Conservation (phyloP, 2,329 filamentous ascomycete genomes). For the Tolypocladium album region DNA sequence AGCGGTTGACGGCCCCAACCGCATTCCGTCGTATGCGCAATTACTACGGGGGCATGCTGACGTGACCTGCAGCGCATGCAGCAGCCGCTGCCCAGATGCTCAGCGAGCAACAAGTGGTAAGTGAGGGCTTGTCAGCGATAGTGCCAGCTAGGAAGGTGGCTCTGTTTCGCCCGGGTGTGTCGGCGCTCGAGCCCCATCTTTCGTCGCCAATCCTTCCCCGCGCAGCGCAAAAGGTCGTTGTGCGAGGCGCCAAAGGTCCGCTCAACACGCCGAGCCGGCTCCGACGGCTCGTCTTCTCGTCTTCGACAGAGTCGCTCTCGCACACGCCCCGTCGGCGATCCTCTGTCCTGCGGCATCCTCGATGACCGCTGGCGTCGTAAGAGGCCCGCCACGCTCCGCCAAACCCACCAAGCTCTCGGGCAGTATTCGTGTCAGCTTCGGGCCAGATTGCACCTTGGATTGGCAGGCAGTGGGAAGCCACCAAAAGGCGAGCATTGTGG, state of each 20-base stretch:
- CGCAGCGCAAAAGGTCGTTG: neutral
- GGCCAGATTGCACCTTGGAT: neutral
- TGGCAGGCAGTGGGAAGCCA: neutral
- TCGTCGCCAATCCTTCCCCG: neutral
- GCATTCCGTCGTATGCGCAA: neutral
- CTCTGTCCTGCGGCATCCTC: neutral
- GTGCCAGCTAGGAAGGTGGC: neutral
- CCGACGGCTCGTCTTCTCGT: constrained; percentile 5
- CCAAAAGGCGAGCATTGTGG: neutral
- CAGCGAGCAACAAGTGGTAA: neutral
- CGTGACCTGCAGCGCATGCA: neutral
- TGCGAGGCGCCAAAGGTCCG: constrained; percentile 6
- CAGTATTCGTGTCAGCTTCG: neutral
- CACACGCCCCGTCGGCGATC: neutral
- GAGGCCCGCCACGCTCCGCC: neutral
- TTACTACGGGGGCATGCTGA: neutral
- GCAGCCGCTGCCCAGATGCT: neutral
- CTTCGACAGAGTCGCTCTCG: neutral
- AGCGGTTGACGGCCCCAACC: neutral
- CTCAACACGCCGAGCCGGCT: constrained; percentile 10
- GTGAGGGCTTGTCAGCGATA: neutral
- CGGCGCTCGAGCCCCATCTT: neutral
- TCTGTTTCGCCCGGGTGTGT: neutral
- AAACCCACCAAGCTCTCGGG: neutral
- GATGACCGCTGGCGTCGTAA: neutral